Evolutionary conservation across 2,329 filamentous ascomycete species (phyloP).

Genomic region (Arthrobotrys conoides): DNA sequence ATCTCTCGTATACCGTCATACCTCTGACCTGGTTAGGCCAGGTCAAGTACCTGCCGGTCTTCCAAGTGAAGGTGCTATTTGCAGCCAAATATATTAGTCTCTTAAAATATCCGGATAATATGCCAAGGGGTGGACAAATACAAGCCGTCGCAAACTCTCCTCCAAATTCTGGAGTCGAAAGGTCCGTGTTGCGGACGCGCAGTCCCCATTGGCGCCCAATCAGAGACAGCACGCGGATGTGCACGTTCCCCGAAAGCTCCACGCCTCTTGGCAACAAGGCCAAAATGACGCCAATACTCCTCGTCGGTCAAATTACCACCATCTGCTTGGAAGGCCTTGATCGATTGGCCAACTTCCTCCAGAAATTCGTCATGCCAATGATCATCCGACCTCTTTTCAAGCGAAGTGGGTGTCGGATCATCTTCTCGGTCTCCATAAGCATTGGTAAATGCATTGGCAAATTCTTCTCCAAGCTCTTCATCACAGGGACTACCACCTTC

Average conservation of each 20-base stretch:
- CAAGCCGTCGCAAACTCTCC: slow-evolving; percentile 7
- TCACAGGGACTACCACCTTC: slow-evolving; percentile 17
- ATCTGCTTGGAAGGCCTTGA: slow-evolving; percentile 35
- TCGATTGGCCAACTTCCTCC: slow-evolving; percentile 48
- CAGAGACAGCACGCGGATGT: slow-evolving; percentile 18
- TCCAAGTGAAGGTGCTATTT: slow-evolving; percentile 10
- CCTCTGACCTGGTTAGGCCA: slow-evolving; percentile 31
- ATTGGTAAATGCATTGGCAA: slow-evolving; percentile 33
- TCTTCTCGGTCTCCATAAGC: slow-evolving; percentile 43
- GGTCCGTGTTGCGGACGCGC: slow-evolving; percentile 25
- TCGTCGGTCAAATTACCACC: slow-evolving; percentile 48
- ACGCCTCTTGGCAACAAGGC: slow-evolving; percentile 35
- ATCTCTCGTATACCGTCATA: slow-evolving; percentile 44
- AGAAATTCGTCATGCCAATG: slow-evolving; percentile 31
- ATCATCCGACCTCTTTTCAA: slow-evolving; percentile 33
- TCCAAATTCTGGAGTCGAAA: slow-evolving; percentile 12
- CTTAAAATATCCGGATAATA: not conserved
- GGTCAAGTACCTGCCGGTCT: slow-evolving; percentile 34
- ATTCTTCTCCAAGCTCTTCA: slow-evolving; percentile 31
- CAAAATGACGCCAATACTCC: slow-evolving; percentile 49
- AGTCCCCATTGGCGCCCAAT: slow-evolving; percentile 24
- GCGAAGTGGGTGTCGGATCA: slow-evolving; percentile 26
- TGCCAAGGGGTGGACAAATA: not conserved
- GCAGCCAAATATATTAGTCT: slow-evolving; percentile 13
- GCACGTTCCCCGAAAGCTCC: slow-evolving; percentile 27